A percentile compares a stretch with the other conserved stretches of the same genome.
These are phyloP conservation scores for Lasiodiplodia theobromae DNA, from an alignment of 2,329 filamentous ascomycete species.

Conservation along the genomic window DNA sequence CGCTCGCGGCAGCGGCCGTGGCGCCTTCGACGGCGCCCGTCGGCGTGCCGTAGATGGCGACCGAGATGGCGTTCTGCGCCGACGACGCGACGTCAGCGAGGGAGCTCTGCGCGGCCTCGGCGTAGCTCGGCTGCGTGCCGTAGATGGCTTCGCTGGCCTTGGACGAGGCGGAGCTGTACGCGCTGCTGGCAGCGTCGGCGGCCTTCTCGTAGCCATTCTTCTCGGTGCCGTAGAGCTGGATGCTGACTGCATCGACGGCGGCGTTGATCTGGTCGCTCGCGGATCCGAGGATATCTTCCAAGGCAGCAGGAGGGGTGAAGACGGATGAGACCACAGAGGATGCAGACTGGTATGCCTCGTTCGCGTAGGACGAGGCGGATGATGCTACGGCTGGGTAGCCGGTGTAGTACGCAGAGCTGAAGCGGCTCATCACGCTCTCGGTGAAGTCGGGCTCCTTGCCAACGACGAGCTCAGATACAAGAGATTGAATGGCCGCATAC, in stretches of 20 bases:
- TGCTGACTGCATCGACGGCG: constrained; percentile 65
- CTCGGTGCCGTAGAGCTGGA: constrained; percentile 64
- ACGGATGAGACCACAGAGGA: constrained; percentile 56
- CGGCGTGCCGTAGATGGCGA: constrained; percentile 64
- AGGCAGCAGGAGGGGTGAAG: constrained; percentile 64
- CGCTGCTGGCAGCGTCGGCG: constrained; percentile 60
- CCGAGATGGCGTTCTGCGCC: constrained; percentile 63
- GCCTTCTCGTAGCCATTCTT: constrained; percentile 63
- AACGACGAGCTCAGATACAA: constrained; percentile 77
- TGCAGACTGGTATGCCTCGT: constrained; percentile 56
- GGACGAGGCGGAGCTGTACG: constrained; percentile 58
- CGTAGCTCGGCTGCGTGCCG: constrained; percentile 60
- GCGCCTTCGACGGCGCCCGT: constrained; percentile 52
- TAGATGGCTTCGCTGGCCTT: constrained; percentile 63
- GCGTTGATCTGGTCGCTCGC: constrained; percentile 64
- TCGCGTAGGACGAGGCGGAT: constrained; percentile 61
- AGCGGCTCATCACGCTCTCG: constrained; percentile 76
- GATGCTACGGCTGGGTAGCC: constrained; percentile 64
- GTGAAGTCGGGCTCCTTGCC: constrained; percentile 84
- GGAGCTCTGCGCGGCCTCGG: constrained; percentile 60
- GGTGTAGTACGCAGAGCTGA: constrained; percentile 75
- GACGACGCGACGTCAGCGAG: constrained; percentile 62
- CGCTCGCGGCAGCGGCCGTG: constrained; percentile 52
- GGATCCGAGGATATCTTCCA: constrained; percentile 65
- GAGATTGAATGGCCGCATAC: constrained; percentile 72